phyloP scores from a whole-genome alignment of 108 stramenopile species.

The Cylindrotheca fusiformis region DNA sequence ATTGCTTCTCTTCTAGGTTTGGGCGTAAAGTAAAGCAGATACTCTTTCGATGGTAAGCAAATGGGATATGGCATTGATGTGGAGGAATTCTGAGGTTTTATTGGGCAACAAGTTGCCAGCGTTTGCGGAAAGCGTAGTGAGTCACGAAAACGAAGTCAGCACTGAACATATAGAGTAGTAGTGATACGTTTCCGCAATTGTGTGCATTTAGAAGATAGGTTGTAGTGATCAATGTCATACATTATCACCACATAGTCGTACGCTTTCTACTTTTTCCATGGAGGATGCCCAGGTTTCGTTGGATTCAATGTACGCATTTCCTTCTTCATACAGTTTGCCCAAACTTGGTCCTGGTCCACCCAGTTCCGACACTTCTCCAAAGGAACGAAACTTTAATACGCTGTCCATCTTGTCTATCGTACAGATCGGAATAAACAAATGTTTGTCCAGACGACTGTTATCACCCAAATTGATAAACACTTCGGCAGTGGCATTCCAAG shows the following conservation, averaged over 20 bases:
- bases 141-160: too few species aligned
- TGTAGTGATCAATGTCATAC: too few species aligned
- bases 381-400: constrained; percentile 9
- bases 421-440: constrained; percentile 18
- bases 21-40: too few species aligned
- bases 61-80: too few species aligned
- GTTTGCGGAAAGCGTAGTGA: too few species aligned
- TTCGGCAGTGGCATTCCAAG: constrained; percentile 20
- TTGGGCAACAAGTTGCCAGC: too few species aligned
- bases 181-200: too few species aligned
- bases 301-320: constrained; percentile 11
- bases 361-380: constrained; percentile 15
- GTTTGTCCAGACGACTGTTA: not conserved
- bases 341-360: constrained; percentile 11
- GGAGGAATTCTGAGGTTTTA: too few species aligned
- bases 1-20: too few species aligned
- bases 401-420: not conserved
- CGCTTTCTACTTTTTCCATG: constrained; percentile 1
- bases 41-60: too few species aligned
- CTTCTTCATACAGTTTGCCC: constrained; percentile 5
- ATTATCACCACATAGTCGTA: not conserved
- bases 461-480: constrained; percentile 16
- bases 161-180: too few species aligned
- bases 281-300: not conserved
- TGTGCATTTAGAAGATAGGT: too few species aligned